Evolutionary conservation across 164 flowering plant genomes (phyloP).

Genomic region (Euptelea pleiosperma): DNA sequence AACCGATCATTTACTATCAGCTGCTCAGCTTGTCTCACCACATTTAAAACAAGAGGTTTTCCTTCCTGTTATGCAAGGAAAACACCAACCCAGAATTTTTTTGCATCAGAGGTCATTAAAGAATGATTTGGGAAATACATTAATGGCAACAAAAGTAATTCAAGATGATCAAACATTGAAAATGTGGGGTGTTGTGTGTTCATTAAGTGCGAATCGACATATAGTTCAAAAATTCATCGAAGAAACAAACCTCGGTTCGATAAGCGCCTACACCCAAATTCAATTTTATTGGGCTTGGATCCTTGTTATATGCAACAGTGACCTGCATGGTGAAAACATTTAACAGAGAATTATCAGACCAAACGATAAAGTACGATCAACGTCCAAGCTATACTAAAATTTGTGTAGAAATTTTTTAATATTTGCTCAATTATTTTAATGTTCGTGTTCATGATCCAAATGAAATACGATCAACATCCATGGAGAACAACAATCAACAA

Average conservation of each 20-base stretch:
- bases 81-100: neutral
- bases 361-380: neutral
- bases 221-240: neutral
- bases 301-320: slow-evolving; percentile 96
- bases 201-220: no score
- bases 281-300: slow-evolving; percentile 79
- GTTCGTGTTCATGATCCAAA: neutral
- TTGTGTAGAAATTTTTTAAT: no score
- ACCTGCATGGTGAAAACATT: slow-evolving; percentile 46
- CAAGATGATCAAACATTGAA: no score
- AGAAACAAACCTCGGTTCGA: slow-evolving; percentile 74
- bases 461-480: neutral
- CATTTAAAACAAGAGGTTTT: slow-evolving; percentile 90
- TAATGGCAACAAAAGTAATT: no score
- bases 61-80: slow-evolving; percentile 65
- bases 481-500: neutral
- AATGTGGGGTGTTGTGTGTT: no score
- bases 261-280: slow-evolving; percentile 99
- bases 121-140: neutral
- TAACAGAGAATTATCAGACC: neutral
- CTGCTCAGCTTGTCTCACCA: slow-evolving; percentile 85
- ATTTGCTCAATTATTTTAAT: no score
- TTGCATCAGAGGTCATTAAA: neutral
- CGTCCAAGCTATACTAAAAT: no score
- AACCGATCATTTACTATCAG: slow-evolving; percentile 61